Conservation (phyloP, 1,139 yeast species). For the Geotrichum bryndzae region DNA sequence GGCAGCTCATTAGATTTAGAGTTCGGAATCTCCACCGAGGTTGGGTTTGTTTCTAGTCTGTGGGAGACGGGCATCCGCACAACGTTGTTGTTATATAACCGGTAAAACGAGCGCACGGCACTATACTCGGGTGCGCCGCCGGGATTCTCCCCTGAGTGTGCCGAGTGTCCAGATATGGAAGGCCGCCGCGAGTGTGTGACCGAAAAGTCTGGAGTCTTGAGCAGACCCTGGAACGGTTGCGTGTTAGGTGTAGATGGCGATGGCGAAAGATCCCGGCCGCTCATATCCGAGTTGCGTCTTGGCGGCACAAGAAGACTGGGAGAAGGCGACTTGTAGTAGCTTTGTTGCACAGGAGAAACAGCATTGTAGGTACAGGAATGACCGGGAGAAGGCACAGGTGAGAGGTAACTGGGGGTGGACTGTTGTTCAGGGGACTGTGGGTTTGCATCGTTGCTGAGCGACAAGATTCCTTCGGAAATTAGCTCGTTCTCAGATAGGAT, state of each 20-base stretch:
- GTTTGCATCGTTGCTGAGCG: not conserved
- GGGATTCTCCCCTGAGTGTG: not conserved
- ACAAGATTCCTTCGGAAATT: not conserved
- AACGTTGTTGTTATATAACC: slow-evolving; percentile 1
- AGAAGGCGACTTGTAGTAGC: slow-evolving; percentile 8
- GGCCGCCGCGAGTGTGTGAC: slow-evolving; percentile 2
- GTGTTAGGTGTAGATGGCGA: slow-evolving; percentile 2
- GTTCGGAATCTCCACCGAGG: not conserved
- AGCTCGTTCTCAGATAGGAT: slow-evolving; percentile 20
- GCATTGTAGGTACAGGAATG: not conserved
- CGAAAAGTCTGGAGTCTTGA: slow-evolving; percentile 14
- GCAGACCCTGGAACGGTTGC: not conserved
- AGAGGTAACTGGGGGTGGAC: not conserved
- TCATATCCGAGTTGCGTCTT: slow-evolving; percentile 5
- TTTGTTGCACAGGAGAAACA: slow-evolving; percentile 1
- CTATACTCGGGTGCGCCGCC: slow-evolving; percentile 1
- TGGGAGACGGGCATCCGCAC: slow-evolving; percentile 10
- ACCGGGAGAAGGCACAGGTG: slow-evolving; percentile 2
- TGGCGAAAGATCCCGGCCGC: slow-evolving; percentile 6
- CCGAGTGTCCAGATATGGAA: not conserved
- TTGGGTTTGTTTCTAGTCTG: not conserved
- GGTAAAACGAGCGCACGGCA: slow-evolving; percentile 3
- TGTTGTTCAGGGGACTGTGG: slow-evolving; percentile 5
- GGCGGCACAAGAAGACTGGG: slow-evolving; percentile 2
- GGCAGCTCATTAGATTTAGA: slow-evolving; percentile 1